Base-by-base conservation (phyloP, 148 eudicot species). In the Agrostemma githago region DNA sequence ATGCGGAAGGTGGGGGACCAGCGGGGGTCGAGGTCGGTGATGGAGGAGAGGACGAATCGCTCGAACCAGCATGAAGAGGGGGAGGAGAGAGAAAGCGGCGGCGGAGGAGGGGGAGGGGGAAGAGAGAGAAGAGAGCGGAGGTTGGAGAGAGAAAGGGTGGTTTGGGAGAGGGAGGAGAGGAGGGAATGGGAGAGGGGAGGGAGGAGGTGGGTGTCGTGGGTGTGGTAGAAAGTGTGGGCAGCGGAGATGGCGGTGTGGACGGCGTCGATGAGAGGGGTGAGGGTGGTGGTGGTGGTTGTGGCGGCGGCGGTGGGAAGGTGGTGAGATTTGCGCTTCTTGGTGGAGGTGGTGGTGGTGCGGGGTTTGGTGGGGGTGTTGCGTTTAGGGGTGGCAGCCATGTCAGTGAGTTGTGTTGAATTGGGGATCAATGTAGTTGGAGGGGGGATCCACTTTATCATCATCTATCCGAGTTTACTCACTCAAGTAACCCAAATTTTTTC, bases 101-200 rank as follows among this genome's bases (percentile, higher is more conserved):
- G 61, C 26, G 40, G 79, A 7, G 56, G 69, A 44, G 75, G 12
- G 8, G 74, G 4, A 46, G 72, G 61, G 56, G 56, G 66, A n/a
- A 68, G 44, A 34, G 70, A 63, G 74, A 83, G 81, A 44, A 70
- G 63, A 44, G 84, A 68, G 70, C 40, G 75, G 74, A 88, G 79
- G 19, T 76, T 68, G 6, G 86, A 76, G 70, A 88, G 83, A 3
- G 84, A 79, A 8, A 62, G 70, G 9, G 80, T 76, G 72, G 89
- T 58, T 64, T 85, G 78, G 61, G 92, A 81, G 82, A 90, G 74
- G 3, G 83, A 72, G 74, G 91, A 81, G 74, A 88, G 87, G 38
- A 93, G 84, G 72, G 87, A 15, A 21, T 88, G 90, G 72, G 92
- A 42, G 74, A 85, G 98, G 42, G 86, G 78, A 14, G 98, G 95